These are phyloP conservation scores for Suhomyces xylopsoci DNA, from an alignment of 805 yeast species.

Conservation along the genomic window DNA sequence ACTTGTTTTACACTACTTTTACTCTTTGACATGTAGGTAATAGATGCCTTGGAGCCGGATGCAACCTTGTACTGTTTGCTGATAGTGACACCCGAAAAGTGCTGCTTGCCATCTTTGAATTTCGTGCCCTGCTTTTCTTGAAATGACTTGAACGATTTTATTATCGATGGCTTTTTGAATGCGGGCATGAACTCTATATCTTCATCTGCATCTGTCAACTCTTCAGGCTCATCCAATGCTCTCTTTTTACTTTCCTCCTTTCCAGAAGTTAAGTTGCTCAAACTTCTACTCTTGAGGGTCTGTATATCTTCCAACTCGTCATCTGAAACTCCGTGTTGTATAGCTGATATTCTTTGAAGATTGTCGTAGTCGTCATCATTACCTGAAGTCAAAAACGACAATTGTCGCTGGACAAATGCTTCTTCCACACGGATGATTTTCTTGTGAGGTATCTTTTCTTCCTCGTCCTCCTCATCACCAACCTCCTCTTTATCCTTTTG, in stretches of 20 bases:
- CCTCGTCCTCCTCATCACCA: constrained; percentile 15
- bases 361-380: constrained; percentile 26
- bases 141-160: constrained; percentile 44
- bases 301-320: constrained; percentile 44
- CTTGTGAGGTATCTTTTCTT: constrained; percentile 23
- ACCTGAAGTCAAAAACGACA: constrained; percentile 47
- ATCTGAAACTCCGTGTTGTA: constrained; percentile 40
- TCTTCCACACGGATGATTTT: constrained; percentile 43
- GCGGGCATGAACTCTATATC: constrained; percentile 37
- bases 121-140: constrained; percentile 36
- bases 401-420: constrained; percentile 53
- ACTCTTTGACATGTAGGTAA: constrained; percentile 48
- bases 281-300: constrained; percentile 44
- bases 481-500: constrained; percentile 11
- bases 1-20: constrained; percentile 21
- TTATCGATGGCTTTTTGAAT: constrained; percentile 44
- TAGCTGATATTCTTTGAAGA: constrained; percentile 27
- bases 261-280: constrained; percentile 26
- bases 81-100: constrained; percentile 48
- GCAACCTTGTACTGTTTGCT: constrained; percentile 54
- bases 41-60: constrained; percentile 54
- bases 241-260: constrained; percentile 13
- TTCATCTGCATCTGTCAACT: constrained; percentile 18
- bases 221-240: constrained; percentile 11
- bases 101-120: constrained; percentile 36